phyloP scores from a whole-genome alignment of 2,329 filamentous ascomycete species.

The Alternaria arbusti region DNA sequence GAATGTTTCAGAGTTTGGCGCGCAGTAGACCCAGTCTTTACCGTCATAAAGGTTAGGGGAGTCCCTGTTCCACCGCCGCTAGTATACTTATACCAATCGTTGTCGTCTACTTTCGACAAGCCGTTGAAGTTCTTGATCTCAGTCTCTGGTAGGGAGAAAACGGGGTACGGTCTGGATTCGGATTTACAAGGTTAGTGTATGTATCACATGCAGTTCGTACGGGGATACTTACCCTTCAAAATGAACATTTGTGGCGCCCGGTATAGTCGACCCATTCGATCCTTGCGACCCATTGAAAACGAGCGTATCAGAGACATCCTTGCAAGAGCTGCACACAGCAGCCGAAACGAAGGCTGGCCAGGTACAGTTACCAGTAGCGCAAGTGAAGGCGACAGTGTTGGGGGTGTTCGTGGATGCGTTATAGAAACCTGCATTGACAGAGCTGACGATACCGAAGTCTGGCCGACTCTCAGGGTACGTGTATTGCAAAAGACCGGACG shows the following conservation, averaged over 20 bases:
- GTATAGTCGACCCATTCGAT: neutral
- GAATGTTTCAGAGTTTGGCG: neutral
- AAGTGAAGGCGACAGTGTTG: neutral
- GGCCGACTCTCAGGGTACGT: neutral
- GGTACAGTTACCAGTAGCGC: slow-evolving; percentile 16
- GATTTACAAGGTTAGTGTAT: neutral
- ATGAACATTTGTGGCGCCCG: accelerated
- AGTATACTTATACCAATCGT: neutral
- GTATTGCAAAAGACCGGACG: neutral
- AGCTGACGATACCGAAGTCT: slow-evolving; percentile 16
- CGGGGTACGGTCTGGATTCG: neutral
- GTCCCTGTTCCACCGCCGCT: accelerated
- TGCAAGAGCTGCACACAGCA: slow-evolving; percentile 14
- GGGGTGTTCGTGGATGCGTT: neutral
- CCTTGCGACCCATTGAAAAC: neutral
- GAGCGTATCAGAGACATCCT: slow-evolving; percentile 3
- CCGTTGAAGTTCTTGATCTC: neutral
- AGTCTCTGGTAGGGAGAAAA: neutral
- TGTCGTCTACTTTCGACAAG: neutral
- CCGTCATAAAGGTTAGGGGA: neutral
- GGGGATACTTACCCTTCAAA: neutral
- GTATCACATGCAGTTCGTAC: accelerated
- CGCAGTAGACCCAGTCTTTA: neutral
- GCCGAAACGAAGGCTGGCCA: slow-evolving; percentile 9
- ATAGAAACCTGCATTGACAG: slow-evolving; percentile 13